Percentiles rank a stretch among this genome's conserved stretches.
These are phyloP conservation scores for Penicillium sclerotiorum DNA, from an alignment of 2,329 filamentous ascomycete genomes.

Conservation along the genomic window DNA sequence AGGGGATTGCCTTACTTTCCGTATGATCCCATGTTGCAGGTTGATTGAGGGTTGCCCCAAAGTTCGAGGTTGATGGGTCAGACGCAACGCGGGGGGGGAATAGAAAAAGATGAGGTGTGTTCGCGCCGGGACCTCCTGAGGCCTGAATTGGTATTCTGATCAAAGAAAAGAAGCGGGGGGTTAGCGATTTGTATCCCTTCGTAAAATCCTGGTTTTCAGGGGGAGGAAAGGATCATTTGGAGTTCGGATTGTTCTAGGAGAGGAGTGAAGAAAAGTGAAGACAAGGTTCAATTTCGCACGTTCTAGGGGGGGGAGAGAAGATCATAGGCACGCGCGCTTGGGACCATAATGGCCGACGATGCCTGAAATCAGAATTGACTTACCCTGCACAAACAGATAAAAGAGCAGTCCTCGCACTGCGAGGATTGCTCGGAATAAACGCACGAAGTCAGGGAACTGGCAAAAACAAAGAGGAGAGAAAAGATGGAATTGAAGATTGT, in stretches of 20 bases:
- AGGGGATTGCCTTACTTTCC: slow-evolving; percentile 45
- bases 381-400: slow-evolving; percentile 1
- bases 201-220: too few species aligned
- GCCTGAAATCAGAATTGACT: slow-evolving; percentile 17
- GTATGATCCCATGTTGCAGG: slow-evolving; percentile 33
- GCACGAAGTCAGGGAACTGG: slow-evolving; percentile 3
- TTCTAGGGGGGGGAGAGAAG: slow-evolving; percentile 7
- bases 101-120: slow-evolving; percentile 21
- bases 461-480: slow-evolving; percentile 13
- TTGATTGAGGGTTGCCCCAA: too few species aligned
- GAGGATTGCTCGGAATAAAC: slow-evolving; percentile 22
- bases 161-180: not conserved
- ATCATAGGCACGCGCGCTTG: too few species aligned
- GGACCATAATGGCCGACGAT: too few species aligned
- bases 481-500: slow-evolving; percentile 8
- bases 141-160: slow-evolving; percentile 4
- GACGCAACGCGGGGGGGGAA: too few species aligned
- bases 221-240: too few species aligned
- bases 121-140: slow-evolving; percentile 29
- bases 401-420: slow-evolving; percentile 28
- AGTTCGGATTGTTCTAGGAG: too few species aligned
- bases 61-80: too few species aligned
- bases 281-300: not conserved
- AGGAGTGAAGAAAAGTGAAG: not conserved
- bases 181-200: not conserved